phyloP scores from a whole-genome alignment of 352 stramenopile species.

The Phytophthora ohioensis region DNA sequence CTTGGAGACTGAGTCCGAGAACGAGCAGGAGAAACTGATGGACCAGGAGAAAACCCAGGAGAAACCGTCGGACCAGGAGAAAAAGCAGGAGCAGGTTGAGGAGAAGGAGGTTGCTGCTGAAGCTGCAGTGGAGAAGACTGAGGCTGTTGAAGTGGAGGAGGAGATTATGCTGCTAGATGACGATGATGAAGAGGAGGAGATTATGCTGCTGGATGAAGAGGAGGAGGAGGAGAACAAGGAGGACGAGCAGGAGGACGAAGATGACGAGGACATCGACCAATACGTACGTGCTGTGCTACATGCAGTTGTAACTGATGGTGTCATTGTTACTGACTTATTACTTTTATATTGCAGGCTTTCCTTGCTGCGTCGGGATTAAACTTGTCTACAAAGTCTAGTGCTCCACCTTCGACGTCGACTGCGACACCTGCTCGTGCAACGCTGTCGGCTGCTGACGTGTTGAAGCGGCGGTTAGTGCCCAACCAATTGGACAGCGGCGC shows the following conservation, averaged over 20 bases:
- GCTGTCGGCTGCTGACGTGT: constrained; percentile 8
- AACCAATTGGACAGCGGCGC: constrained; percentile 78
- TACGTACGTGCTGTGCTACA: constrained; percentile 47
- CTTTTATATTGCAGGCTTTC: constrained; percentile 38
- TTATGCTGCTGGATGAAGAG: constrained; percentile 59
- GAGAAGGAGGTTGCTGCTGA: too few species aligned
- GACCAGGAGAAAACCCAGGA: constrained; percentile 21
- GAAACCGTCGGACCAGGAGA: neutral
- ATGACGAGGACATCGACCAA: constrained; percentile 59
- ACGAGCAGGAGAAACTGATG: neutral
- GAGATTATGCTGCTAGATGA: constrained; percentile 27
- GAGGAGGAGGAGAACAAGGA: constrained; percentile 49
- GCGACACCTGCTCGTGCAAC: neutral
- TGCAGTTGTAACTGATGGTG: neutral
- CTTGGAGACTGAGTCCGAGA: constrained; percentile 21
- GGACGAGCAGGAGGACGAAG: constrained; percentile 29
- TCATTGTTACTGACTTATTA: neutral
- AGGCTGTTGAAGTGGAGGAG: constrained; percentile 1
- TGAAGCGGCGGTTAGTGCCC: constrained; percentile 49
- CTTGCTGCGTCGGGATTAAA: constrained; percentile 62
- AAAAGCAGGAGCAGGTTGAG: neutral
- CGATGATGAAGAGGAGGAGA: constrained; percentile 47
- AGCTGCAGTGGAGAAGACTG: neutral
- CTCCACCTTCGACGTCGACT: neutral
- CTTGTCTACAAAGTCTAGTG: constrained; percentile 29